These are phyloP conservation scores for Astragalus glycyphyllos DNA, from an alignment of 306 rosid genomes.

Conservation along the genomic window DNA sequence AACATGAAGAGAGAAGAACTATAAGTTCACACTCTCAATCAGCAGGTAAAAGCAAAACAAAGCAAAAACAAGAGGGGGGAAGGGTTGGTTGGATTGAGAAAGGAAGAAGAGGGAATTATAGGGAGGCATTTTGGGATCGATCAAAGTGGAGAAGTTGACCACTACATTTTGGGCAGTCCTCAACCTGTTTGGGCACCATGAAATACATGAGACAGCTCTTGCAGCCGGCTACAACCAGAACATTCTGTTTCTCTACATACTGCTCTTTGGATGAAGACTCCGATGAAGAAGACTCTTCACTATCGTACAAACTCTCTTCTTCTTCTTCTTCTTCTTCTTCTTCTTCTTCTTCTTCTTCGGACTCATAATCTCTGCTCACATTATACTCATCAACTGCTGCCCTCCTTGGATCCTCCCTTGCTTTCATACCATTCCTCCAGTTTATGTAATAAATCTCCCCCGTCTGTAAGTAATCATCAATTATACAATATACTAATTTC, in stretches of 20 bases:
- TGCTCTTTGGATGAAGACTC: slow-evolving; percentile 55
- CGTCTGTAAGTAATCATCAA: slow-evolving; percentile 53
- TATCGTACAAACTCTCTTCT: slow-evolving; percentile 75
- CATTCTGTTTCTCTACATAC: slow-evolving; percentile 52
- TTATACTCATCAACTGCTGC: slow-evolving; percentile 41
- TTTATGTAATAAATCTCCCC: slow-evolving; percentile 96
- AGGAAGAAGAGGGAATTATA: slow-evolving; percentile 44
- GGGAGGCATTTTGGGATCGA: slow-evolving; percentile 73
- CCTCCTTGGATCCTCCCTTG: slow-evolving; percentile 86
- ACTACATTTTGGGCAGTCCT: slow-evolving; percentile 86
- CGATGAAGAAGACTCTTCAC: slow-evolving; percentile 81
- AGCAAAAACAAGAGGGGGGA: not conserved
- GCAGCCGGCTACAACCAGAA: slow-evolving; percentile 96
- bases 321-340: slow-evolving; percentile 58
- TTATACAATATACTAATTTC: not conserved
- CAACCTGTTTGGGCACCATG: slow-evolving; percentile 90
- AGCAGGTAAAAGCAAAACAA: not conserved
- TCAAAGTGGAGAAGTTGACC: slow-evolving; percentile 96
- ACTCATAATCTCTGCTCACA: slow-evolving; percentile 56
- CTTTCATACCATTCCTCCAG: slow-evolving; percentile 95
- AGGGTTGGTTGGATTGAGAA: not conserved
- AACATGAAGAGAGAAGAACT: slow-evolving; percentile 30
- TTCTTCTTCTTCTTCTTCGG: slow-evolving; percentile 65
- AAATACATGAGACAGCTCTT: slow-evolving; percentile 91
- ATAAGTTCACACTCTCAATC: not conserved